phyloP scores from a whole-genome alignment of 2,329 filamentous ascomycete genomes.

The Aspergillus spinulosporus region DNA sequence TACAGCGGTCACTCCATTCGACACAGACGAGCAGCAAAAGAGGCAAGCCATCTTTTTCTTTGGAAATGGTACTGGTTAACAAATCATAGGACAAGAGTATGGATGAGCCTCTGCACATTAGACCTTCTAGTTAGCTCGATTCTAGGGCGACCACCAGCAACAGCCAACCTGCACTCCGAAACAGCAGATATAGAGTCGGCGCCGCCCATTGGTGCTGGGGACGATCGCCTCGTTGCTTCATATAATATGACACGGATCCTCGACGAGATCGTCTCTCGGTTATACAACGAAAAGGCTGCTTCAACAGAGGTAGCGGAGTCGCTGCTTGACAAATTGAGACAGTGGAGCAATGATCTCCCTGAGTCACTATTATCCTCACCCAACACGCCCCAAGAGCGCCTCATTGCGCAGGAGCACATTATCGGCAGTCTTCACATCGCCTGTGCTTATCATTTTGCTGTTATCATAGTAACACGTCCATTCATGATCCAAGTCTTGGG shows the following conservation, averaged over 20 bases:
- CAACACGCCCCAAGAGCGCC: slow-evolving; percentile 20
- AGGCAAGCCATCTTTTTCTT: slow-evolving; percentile 15
- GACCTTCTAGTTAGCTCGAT: slow-evolving; percentile 53
- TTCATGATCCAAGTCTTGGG: slow-evolving; percentile 55
- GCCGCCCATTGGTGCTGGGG: slow-evolving; percentile 25
- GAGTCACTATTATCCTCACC: slow-evolving; percentile 29
- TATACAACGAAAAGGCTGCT: slow-evolving; percentile 44
- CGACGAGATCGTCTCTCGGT: slow-evolving; percentile 45
- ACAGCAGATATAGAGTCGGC: slow-evolving; percentile 26
- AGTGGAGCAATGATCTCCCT: slow-evolving; percentile 51
- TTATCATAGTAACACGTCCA: slow-evolving; percentile 58
- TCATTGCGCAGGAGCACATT: slow-evolving; percentile 35
- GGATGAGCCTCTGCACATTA: slow-evolving; percentile 51
- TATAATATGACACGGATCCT: slow-evolving; percentile 48
- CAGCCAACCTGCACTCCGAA: slow-evolving; percentile 27
- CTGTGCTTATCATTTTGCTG: slow-evolving; percentile 60
- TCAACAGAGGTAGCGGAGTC: slow-evolving; percentile 40
- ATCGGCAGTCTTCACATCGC: slow-evolving; percentile 57
- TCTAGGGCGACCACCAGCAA: slow-evolving; percentile 47
- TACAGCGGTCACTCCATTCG: slow-evolving; percentile 21
- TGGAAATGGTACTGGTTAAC: neutral
- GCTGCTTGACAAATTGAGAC: slow-evolving; percentile 45
- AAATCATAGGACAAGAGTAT: slow-evolving; percentile 41
- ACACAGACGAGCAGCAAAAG: slow-evolving; percentile 21
- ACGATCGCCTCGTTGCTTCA: slow-evolving; percentile 42